phyloP scores from a whole-genome alignment of 1,139 yeast species.

The Lodderomyces pseudojiufengensis region DNA sequence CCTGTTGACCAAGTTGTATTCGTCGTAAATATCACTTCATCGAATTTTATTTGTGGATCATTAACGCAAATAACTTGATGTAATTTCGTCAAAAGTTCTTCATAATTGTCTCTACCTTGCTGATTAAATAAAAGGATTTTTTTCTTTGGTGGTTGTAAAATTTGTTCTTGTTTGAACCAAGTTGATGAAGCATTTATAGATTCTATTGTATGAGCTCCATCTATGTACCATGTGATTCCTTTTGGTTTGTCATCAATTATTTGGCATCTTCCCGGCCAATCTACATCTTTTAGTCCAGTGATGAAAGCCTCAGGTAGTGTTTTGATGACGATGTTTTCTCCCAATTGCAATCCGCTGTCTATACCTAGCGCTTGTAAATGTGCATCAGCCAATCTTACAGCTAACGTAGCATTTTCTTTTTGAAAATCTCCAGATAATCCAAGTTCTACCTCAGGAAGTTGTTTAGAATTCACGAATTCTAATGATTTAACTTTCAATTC shows the following conservation, averaged over 20 bases:
- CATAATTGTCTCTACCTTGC: slow-evolving; percentile 82
- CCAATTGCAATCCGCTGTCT: slow-evolving; percentile 11
- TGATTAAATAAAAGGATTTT: slow-evolving; percentile 79
- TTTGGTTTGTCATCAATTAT: slow-evolving; percentile 43
- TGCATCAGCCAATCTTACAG: slow-evolving; percentile 65
- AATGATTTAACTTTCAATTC: slow-evolving; percentile 56
- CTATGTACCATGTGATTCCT: slow-evolving; percentile 70
- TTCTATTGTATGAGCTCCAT: slow-evolving; percentile 95
- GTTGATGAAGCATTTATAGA: slow-evolving; percentile 73
- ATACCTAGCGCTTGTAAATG: slow-evolving; percentile 54
- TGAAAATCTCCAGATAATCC: slow-evolving; percentile 92
- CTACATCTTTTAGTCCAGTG: slow-evolving; percentile 63
- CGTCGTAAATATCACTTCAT: slow-evolving; percentile 80
- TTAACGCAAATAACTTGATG: slow-evolving; percentile 32
- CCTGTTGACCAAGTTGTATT: slow-evolving; percentile 91
- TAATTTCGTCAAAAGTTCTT: slow-evolving; percentile 54
- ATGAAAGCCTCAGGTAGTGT: slow-evolving; percentile 55
- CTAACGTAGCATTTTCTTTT: slow-evolving; percentile 79
- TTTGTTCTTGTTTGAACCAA: slow-evolving; percentile 58
- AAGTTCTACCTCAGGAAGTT: slow-evolving; percentile 40
- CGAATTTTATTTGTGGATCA: slow-evolving; percentile 43
- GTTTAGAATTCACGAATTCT: slow-evolving; percentile 42
- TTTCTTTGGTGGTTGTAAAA: slow-evolving; percentile 16
- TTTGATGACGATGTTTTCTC: slow-evolving; percentile 17
- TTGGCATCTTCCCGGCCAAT: slow-evolving; percentile 97